Evolutionary conservation across 345 rosid genomes (phyloP), one percentile per base, ranked within the genome.

Genomic region (Populus deltoides): DNA sequence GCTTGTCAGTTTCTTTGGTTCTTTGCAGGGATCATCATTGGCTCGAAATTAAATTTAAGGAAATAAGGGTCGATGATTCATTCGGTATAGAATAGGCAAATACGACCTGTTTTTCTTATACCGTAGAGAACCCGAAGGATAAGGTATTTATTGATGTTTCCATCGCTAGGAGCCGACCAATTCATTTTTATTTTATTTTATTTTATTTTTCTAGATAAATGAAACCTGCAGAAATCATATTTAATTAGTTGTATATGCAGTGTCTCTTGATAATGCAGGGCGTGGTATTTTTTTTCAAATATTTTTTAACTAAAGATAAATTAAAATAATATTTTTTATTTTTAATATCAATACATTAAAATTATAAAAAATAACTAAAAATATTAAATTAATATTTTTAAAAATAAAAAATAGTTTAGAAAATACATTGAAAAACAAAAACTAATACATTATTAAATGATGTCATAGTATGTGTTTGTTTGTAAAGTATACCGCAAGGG

Each of bases 1-100:
- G 73, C 78, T 36, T 55, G n/a, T 7, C 51, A 76, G 68, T 51
- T 35, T n/a, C n/a, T 76, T 24, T 9, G 24, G 72, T n/a, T 29
- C 20, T 57, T 7, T 47, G 31, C 9, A n/a, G 57, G 3, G 68
- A 76, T 35, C 63, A 78, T 81, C 76, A 72, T 75, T 70, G 47
- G 29, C 76, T 49, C 24, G 7, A 17, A 4, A 36, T 16, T 29
- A 29, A 41, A 25, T 29, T 61, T 9, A 78, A 16, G 27, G 35
- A 51, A 10, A 20, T 67, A 4, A 20, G 66, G 18, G 66, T 53
- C 4, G 47, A 63, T 43, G 47, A 73, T 15, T 47, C 51, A 47
- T 13, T 47, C 16, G 17, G 51, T 45, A 20, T 2, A 7, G n/a
- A 6, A 20, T 20, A 6, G n/a, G 29, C 27, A 57, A 9, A n/a